These are phyloP conservation scores for Xylaria sp. DNA, from an alignment of 2,329 filamentous ascomycete species.

Conservation along the genomic window DNA sequence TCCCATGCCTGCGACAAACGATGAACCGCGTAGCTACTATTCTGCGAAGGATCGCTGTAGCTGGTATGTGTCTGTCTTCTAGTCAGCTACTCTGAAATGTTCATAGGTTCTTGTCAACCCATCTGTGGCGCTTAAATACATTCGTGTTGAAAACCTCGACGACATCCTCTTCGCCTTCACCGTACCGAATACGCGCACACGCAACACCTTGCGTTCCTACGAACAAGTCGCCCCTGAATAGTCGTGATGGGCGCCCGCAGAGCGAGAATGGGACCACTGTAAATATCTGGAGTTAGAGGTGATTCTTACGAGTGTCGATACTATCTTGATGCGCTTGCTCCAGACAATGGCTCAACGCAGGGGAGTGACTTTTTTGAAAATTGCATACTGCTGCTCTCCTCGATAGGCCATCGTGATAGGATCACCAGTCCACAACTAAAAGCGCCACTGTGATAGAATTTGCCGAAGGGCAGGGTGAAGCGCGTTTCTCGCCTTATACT, in stretches of 20 bases:
- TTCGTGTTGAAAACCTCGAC: slow-evolving; percentile 95
- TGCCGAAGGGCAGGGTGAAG: slow-evolving; percentile 83
- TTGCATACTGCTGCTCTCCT: slow-evolving; percentile 70
- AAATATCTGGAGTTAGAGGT: slow-evolving; percentile 11
- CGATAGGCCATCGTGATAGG: slow-evolving; percentile 90
- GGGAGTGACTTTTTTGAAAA: background rate
- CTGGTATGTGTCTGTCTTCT: slow-evolving; percentile 74
- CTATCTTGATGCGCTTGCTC: background rate
- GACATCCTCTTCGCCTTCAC: slow-evolving; percentile 70
- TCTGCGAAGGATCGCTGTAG: slow-evolving; percentile 76
- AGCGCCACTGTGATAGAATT: slow-evolving; percentile 90
- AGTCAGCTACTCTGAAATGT: slow-evolving; percentile 17
- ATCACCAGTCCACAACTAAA: slow-evolving; percentile 92
- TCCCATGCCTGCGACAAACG: slow-evolving; percentile 95
- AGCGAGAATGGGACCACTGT: slow-evolving; percentile 85
- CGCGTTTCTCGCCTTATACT: slow-evolving; percentile 78
- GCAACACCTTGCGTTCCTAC: slow-evolving; percentile 90
- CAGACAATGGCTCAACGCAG: background rate
- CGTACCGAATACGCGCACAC: slow-evolving; percentile 79
- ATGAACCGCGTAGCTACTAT: slow-evolving; percentile 90
- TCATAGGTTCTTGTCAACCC: background rate
- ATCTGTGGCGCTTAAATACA: slow-evolving; percentile 52
- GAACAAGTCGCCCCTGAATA: slow-evolving; percentile 95
- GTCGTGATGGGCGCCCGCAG: slow-evolving; percentile 91
- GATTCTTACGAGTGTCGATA: background rate